These are phyloP conservation scores for Paramecium bursaria DNA, from an alignment of 73 alveolate genomes.

Conservation along the genomic window DNA sequence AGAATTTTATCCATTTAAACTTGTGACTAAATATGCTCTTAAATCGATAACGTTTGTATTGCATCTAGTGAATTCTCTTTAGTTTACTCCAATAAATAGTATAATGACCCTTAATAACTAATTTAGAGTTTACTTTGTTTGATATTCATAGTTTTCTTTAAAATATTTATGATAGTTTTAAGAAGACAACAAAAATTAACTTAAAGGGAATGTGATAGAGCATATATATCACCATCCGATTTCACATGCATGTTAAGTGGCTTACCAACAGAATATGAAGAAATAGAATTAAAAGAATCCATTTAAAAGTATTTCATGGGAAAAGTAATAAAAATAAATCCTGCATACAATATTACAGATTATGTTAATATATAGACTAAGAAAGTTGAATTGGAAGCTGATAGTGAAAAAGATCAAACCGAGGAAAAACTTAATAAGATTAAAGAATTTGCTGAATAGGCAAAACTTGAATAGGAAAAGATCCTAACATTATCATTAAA, in stretches of 20 bases:
- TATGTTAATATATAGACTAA: neutral
- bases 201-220: conserved; percentile 23
- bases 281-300: conserved; percentile 4
- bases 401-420: neutral
- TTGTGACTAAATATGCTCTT: no score
- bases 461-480: conserved; percentile 15
- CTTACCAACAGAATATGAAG: conserved; percentile 36
- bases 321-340: conserved; percentile 29
- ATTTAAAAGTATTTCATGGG: conserved; percentile 6
- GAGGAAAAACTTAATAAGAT: neutral
- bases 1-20: no score
- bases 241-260: conserved; percentile 9
- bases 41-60: no score
- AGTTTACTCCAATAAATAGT: no score
- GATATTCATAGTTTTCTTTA: no score
- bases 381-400: neutral
- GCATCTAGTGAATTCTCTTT: no score
- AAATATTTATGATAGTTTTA: no score
- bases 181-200: no score
- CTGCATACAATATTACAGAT: conserved; percentile 5
- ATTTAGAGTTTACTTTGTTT: no score
- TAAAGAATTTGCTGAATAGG: neutral
- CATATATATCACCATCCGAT: conserved; percentile 29
- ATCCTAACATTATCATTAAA: neutral
- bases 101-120: no score